These are phyloP conservation scores for Zanthoxylum bungeanum DNA, from an alignment of 345 rosid species.

Conservation along the genomic window DNA sequence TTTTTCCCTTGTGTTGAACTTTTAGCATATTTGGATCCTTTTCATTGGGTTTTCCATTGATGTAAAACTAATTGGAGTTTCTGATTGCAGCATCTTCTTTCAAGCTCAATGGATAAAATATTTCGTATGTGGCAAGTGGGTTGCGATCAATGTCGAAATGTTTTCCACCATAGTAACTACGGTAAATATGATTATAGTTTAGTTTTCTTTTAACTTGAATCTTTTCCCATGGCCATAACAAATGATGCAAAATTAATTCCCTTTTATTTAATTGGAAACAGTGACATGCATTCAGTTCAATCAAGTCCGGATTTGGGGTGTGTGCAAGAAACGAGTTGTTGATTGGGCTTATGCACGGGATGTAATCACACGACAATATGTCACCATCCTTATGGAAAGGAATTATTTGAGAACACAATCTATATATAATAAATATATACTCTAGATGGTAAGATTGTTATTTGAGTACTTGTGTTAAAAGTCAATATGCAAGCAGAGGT, in stretches of 20 bases:
- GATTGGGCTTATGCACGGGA: conserved; percentile 78
- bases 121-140: conserved; percentile 75
- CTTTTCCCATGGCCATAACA: background rate
- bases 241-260: background rate
- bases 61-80: conserved; percentile 4
- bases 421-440: background rate
- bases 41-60: background rate
- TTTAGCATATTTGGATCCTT: no score
- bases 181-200: conserved; percentile 35
- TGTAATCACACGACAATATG: conserved; percentile 64
- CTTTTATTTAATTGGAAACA: no score
- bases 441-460: no score
- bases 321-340: conserved; percentile 58
- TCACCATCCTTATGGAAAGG: conserved; percentile 72
- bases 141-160: conserved; percentile 40
- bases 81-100: conserved; percentile 64
- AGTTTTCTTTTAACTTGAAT: background rate
- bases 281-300: no score
- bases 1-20: no score
- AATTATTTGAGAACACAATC: conserved; percentile 17
- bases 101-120: no score
- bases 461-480: background rate
- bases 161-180: conserved; percentile 63
- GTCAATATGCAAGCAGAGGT: conserved; percentile 44
- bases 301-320: conserved; percentile 88